These are phyloP conservation scores for Apiospora hydei DNA, from an alignment of 2,329 filamentous ascomycete genomes.

Conservation along the genomic window DNA sequence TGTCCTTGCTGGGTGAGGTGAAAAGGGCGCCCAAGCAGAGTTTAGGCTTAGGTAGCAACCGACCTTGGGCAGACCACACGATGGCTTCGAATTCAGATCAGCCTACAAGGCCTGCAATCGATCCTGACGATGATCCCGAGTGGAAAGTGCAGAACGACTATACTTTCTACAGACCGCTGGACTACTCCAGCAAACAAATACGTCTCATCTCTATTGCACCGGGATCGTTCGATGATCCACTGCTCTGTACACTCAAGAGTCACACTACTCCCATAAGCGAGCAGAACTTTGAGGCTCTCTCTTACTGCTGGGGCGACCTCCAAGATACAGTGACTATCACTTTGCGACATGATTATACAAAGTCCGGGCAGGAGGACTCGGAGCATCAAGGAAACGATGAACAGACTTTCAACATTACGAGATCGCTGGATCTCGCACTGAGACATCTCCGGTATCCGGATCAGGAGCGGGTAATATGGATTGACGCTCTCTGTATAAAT, in stretches of 20 bases:
- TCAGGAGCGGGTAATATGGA: slow-evolving; percentile 13
- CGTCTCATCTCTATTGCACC: slow-evolving; percentile 22
- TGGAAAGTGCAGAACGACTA: slow-evolving; percentile 27
- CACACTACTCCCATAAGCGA: slow-evolving; percentile 8
- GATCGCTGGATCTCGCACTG: slow-evolving; percentile 14
- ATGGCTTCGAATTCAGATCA: neutral
- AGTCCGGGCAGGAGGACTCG: neutral
- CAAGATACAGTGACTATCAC: slow-evolving; percentile 23
- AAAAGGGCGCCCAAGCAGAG: neutral
- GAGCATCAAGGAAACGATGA: neutral
- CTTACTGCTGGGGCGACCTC: slow-evolving; percentile 25
- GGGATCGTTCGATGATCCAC: slow-evolving; percentile 18
- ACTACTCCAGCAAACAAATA: slow-evolving; percentile 24
- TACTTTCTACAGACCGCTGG: slow-evolving; percentile 21
- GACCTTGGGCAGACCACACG: neutral
- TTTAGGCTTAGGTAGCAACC: neutral
- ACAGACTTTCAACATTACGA: slow-evolving; percentile 23
- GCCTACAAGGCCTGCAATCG: neutral
- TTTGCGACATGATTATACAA: slow-evolving; percentile 9
- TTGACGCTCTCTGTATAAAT: slow-evolving; percentile 26
- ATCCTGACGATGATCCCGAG: slow-evolving; percentile 23
- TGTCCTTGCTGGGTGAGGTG: neutral
- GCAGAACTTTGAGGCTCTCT: slow-evolving; percentile 22
- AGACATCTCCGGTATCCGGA: slow-evolving; percentile 20
- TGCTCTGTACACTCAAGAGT: slow-evolving; percentile 21